Conservation (phyloP, 495 filamentous ascomycete genomes). For the Penicillium crystallinum region DNA sequence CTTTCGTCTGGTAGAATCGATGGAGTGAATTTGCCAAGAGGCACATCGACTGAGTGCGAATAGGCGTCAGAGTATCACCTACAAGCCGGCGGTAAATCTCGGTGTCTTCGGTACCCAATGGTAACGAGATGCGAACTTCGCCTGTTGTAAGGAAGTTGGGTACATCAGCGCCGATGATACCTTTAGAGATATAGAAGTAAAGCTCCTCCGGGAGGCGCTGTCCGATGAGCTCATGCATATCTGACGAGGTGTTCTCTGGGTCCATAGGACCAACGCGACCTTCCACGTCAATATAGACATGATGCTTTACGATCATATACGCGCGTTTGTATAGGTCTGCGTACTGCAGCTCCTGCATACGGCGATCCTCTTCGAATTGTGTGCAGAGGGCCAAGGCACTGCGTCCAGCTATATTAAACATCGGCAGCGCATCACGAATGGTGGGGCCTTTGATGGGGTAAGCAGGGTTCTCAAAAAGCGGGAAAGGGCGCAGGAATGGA, state of each 20-base stretch:
- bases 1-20: conserved; percentile 71
- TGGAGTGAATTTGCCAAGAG: conserved; percentile 73
- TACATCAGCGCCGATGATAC: conserved; percentile 71
- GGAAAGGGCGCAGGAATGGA: conserved; percentile 69
- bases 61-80: conserved; percentile 59
- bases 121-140: conserved; percentile 67
- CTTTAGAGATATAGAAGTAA: conserved; percentile 83
- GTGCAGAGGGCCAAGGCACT: conserved; percentile 60
- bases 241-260: conserved; percentile 61
- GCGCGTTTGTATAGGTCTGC: conserved; percentile 78
- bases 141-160: conserved; percentile 76
- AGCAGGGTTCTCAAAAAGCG: conserved; percentile 59
- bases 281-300: conserved; percentile 68
- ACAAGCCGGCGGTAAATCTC: conserved; percentile 78
- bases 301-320: conserved; percentile 79
- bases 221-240: conserved; percentile 84
- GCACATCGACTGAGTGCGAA: conserved; percentile 69
- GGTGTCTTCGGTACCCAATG: conserved; percentile 74
- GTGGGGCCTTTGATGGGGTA: conserved; percentile 41
- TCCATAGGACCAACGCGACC: conserved; percentile 71
- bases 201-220: conserved; percentile 86
- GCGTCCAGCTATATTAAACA: conserved; percentile 61
- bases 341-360: conserved; percentile 66
- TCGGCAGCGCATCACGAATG: conserved; percentile 63
- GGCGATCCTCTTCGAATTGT: conserved; percentile 66